phyloP scores from a whole-genome alignment of 2,329 filamentous ascomycete genomes.

The Colletotrichum echinochloae region DNA sequence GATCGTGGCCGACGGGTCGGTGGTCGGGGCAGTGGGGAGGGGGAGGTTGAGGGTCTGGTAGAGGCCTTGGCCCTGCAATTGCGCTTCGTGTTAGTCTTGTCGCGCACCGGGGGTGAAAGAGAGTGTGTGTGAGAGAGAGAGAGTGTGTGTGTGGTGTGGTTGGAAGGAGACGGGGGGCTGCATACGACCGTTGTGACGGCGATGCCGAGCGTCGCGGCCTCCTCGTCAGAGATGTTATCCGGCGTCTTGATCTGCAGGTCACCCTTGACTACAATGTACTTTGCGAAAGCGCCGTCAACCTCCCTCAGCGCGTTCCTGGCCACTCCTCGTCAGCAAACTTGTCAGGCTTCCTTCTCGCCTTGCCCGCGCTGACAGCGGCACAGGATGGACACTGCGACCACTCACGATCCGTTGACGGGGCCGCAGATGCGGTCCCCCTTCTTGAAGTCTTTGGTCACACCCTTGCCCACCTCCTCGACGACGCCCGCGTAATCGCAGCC shows the following conservation, averaged over 20 bases:
- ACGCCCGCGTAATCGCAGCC: constrained; percentile 63
- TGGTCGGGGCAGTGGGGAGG: constrained; percentile 57
- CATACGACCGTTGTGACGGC: constrained; percentile 57
- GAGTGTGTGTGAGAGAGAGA: not conserved
- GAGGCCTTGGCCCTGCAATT: constrained; percentile 58
- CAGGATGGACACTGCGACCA: not conserved
- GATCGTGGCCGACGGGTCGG: constrained; percentile 51
- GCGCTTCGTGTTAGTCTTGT: not conserved
- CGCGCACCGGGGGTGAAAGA: not conserved
- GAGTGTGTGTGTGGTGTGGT: not conserved
- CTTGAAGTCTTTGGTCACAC: constrained; percentile 57
- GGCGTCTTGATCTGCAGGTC: constrained; percentile 59
- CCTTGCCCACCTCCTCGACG: constrained; percentile 58
- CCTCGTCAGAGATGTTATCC: constrained; percentile 56
- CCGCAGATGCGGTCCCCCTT: constrained; percentile 62
- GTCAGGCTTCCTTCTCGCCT: not conserved
- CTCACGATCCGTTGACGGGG: constrained; percentile 51
- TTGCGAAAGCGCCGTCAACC: constrained; percentile 57
- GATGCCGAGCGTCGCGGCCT: constrained; percentile 60
- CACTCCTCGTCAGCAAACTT: constrained; percentile 6
- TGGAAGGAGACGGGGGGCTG: not conserved
- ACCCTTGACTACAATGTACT: constrained; percentile 54
- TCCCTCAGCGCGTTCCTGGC: constrained; percentile 42
- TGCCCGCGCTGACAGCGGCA: too few relatives aligned
- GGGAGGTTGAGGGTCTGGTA: constrained; percentile 60